phyloP scores from a whole-genome alignment of 495 filamentous ascomycete genomes.

The Xylaria longipes region DNA sequence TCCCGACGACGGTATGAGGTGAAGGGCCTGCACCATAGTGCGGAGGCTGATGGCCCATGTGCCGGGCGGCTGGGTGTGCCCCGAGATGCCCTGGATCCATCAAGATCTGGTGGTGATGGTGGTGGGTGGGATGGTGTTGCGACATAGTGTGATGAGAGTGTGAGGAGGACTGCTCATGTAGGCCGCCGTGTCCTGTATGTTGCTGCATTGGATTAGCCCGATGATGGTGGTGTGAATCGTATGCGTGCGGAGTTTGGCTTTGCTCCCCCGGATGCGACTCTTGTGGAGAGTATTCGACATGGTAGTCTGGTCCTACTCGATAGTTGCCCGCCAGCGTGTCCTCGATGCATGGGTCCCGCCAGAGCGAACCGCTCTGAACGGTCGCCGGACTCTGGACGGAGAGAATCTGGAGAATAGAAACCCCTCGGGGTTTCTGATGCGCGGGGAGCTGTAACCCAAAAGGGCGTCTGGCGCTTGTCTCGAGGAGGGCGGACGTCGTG shows the following conservation, averaged over 20 bases:
- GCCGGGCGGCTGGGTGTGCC: constrained; percentile 51
- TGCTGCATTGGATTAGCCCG: constrained; percentile 46
- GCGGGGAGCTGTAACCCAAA: constrained; percentile 31
- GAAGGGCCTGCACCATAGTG: constrained; percentile 52
- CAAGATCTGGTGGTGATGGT: constrained; percentile 57
- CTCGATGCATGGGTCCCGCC: constrained; percentile 74
- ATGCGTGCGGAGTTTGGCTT: constrained; percentile 56
- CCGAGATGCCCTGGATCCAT: constrained; percentile 55
- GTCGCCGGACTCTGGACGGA: constrained; percentile 63
- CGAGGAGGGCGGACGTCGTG: constrained; percentile 41
- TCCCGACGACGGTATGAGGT: constrained; percentile 50
- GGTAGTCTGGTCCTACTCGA: constrained; percentile 63
- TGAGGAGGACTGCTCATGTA: constrained; percentile 51
- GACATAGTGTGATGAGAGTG: constrained; percentile 56
- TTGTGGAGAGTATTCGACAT: constrained; percentile 69
- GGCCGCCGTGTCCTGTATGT: constrained; percentile 50
- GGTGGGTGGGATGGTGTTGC: constrained; percentile 54
- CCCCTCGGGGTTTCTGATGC: constrained; percentile 53
- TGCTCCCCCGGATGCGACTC: constrained; percentile 64
- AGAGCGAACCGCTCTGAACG: constrained; percentile 74
- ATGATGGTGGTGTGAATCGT: constrained; percentile 58
- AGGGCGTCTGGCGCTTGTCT: constrained; percentile 38
- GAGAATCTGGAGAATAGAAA: constrained; percentile 56
- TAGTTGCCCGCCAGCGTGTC: constrained; percentile 71
- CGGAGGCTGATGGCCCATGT: constrained; percentile 55